Evolutionary conservation across 805 yeast genomes (phyloP).

Genomic region (Zygosaccharomyces bailii): DNA sequence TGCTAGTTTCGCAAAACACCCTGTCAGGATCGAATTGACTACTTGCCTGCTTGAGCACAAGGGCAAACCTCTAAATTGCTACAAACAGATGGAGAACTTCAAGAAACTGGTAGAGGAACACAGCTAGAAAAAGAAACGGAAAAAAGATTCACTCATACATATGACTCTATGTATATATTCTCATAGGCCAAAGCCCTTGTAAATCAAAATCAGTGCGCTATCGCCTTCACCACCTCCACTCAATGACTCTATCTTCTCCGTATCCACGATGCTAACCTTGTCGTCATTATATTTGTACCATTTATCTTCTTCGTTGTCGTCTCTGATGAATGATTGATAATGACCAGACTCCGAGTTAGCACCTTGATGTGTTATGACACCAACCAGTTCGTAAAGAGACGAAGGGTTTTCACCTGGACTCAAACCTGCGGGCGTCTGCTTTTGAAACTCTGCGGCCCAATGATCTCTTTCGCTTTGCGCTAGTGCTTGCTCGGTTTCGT

Average conservation of each 20-base stretch:
- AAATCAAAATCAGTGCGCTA: slow-evolving; percentile 83
- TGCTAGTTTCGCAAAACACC: slow-evolving; percentile 30
- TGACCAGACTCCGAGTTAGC: slow-evolving; percentile 97
- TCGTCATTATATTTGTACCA: slow-evolving; percentile 98
- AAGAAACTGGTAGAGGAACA: slow-evolving; percentile 47
- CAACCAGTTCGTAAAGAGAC: slow-evolving; percentile 76
- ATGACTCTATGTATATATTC: slow-evolving; percentile 11
- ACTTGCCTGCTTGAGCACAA: slow-evolving; percentile 57
- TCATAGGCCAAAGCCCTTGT: slow-evolving; percentile 73
- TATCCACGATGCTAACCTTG: slow-evolving; percentile 71
- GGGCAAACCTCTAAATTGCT: slow-evolving; percentile 71
- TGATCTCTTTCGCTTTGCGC: slow-evolving; percentile 48
- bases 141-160: slow-evolving; percentile 7
- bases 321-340: slow-evolving; percentile 84
- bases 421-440: slow-evolving; percentile 47
- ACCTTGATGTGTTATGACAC: slow-evolving; percentile 91
- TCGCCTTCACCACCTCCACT: slow-evolving; percentile 99
- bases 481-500: slow-evolving; percentile 47
- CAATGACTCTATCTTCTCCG: slow-evolving; percentile 75
- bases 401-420: slow-evolving; percentile 74
- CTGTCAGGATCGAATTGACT: slow-evolving; percentile 45
- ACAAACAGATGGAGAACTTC: slow-evolving; percentile 73
- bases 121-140: slow-evolving; percentile 5
- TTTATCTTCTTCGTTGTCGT: slow-evolving; percentile 63
- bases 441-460: slow-evolving; percentile 45